Conservation (phyloP, 2,329 filamentous ascomycete species). For the Neospermospora avenae region DNA sequence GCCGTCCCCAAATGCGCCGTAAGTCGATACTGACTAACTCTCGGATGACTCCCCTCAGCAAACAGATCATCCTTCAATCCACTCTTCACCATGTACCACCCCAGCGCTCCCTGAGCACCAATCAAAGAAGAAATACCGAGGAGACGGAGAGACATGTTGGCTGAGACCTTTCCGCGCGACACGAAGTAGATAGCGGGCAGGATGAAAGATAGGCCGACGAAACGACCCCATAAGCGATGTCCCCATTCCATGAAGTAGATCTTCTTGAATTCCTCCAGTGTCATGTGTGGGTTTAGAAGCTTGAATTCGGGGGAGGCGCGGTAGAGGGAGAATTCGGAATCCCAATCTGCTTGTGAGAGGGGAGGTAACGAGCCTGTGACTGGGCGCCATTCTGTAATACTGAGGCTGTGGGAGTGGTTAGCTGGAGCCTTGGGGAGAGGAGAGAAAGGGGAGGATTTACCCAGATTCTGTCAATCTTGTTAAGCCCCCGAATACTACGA, state of each 20-base stretch:
- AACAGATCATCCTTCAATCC: slow-evolving; percentile 96
- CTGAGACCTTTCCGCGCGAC: slow-evolving; percentile 72
- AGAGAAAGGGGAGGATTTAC: slow-evolving; percentile 49
- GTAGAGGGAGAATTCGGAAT: slow-evolving; percentile 91
- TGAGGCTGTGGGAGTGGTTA: slow-evolving; percentile 60
- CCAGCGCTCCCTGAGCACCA: slow-evolving; percentile 90
- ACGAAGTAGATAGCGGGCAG: slow-evolving; percentile 87
- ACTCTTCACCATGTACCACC: slow-evolving; percentile 99
- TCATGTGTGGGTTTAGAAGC: slow-evolving; percentile 90
- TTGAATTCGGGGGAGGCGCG: slow-evolving; percentile 88
- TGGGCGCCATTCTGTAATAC: slow-evolving; percentile 98
- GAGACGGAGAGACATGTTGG: slow-evolving; percentile 72
- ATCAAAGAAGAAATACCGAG: slow-evolving; percentile 84
- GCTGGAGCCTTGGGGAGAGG: background rate
- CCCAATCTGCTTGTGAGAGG: slow-evolving; percentile 75
- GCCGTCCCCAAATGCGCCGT: slow-evolving; percentile 86
- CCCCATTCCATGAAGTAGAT: slow-evolving; percentile 99
- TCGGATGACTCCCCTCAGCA: slow-evolving; percentile 81
- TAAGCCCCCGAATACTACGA: slow-evolving; percentile 91
- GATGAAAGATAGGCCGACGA: slow-evolving; percentile 87
- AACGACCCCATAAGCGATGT: slow-evolving; percentile 88
- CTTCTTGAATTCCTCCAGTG: slow-evolving; percentile 88
- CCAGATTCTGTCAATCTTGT: slow-evolving; percentile 95
- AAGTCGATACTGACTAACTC: slow-evolving; percentile 91
- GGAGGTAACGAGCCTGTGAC: slow-evolving; percentile 91